Evolutionary conservation across 805 yeast species (phyloP).

Genomic region (Candida tammaniensis): DNA sequence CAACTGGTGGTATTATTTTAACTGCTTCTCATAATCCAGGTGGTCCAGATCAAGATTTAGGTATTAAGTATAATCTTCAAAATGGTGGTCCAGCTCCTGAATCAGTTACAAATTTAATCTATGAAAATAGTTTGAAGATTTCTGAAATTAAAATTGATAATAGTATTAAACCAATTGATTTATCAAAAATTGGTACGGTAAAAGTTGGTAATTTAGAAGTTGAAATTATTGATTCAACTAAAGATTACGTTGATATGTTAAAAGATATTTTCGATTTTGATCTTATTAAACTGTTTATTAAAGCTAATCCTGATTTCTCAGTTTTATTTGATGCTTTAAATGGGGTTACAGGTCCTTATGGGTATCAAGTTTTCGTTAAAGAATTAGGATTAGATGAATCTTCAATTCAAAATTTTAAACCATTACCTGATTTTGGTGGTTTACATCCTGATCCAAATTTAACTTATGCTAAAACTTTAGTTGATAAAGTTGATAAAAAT

Average conservation of each 20-base stretch:
- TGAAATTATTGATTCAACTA: conserved; percentile 80
- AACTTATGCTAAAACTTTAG: conserved; percentile 88
- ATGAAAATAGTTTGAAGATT: conserved; percentile 60
- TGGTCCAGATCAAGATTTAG: conserved; percentile 88
- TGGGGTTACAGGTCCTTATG: conserved; percentile 98
- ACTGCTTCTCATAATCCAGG: conserved; percentile 99
- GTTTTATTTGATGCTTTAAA: conserved; percentile 86
- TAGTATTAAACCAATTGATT: conserved; percentile 59
- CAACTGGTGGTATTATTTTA: conserved; percentile 92
- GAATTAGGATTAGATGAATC: conserved; percentile 74
- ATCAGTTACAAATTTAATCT: conserved; percentile 84
- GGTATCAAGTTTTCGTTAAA: conserved; percentile 74
- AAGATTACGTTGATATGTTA: conserved; percentile 73
- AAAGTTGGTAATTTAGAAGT: conserved; percentile 61
- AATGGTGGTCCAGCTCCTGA: conserved; percentile 99
- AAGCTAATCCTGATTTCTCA: conserved; percentile 52
- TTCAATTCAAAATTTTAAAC: conserved; percentile 74
- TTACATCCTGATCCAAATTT: conserved; percentile 97
- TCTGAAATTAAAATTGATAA: conserved; percentile 51
- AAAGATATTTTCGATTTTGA: conserved; percentile 86
- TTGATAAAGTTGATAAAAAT: conserved; percentile 77
- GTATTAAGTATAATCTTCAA: conserved; percentile 90
- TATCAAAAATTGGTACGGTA: conserved; percentile 52
- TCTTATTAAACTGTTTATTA: conserved; percentile 70
- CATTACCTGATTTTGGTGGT: conserved; percentile 93